phyloP scores from a whole-genome alignment of 1,284 basidiomycete species.

The Moniliophthora roreri region DNA sequence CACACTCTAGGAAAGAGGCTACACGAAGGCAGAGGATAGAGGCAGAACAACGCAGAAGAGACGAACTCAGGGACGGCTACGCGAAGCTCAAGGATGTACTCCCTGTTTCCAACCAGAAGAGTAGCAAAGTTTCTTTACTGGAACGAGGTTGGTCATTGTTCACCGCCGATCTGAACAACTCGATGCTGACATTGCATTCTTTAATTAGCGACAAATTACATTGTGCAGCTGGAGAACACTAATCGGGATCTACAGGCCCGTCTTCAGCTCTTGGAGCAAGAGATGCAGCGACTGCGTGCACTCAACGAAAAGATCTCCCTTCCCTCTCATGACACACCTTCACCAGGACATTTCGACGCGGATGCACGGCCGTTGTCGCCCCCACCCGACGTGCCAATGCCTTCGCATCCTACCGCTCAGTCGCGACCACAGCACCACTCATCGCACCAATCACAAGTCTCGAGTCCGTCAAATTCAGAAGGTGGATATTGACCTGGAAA shows the following conservation, averaged over 20 bases:
- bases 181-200: slow-evolving; percentile 8
- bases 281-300: slow-evolving; percentile 64
- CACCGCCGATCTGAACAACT: slow-evolving; percentile 10
- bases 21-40: slow-evolving; percentile 80
- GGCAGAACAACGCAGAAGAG: slow-evolving; percentile 82
- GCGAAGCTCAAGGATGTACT: slow-evolving; percentile 83
- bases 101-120: slow-evolving; percentile 83
- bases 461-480: slow-evolving; percentile 65
- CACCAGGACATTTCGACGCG: slow-evolving; percentile 43
- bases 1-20: slow-evolving; percentile 78
- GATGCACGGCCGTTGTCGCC: slow-evolving; percentile 63
- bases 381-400: slow-evolving; percentile 50
- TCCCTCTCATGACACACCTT: slow-evolving; percentile 52
- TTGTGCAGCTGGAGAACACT: slow-evolving; percentile 64
- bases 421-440: slow-evolving; percentile 54
- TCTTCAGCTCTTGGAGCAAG: slow-evolving; percentile 59
- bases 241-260: slow-evolving; percentile 69
- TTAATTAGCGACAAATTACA: slow-evolving; percentile 68
- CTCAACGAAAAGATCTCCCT: slow-evolving; percentile 82
- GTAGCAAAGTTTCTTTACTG: slow-evolving; percentile 83
- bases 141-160: slow-evolving; percentile 67
- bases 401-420: slow-evolving; percentile 40
- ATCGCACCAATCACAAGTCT: slow-evolving; percentile 57
- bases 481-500: slow-evolving; percentile 46
- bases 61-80: slow-evolving; percentile 87